Evolutionary conservation across 345 rosid species (phyloP).

Genomic region (Diplotaxis tenuifolia): DNA sequence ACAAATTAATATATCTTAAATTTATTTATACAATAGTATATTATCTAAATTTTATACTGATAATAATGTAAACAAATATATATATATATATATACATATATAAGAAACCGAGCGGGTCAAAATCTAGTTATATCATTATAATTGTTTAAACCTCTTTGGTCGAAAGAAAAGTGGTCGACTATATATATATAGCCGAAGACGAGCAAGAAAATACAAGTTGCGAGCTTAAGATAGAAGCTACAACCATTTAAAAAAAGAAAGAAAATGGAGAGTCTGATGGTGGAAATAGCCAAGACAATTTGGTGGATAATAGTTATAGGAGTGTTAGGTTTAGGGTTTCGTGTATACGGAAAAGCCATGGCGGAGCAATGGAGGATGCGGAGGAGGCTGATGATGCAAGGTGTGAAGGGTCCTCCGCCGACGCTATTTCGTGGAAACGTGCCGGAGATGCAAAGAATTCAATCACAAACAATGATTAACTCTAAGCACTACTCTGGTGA

Average conservation of each 20-base stretch:
- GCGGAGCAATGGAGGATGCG: conserved; percentile 30
- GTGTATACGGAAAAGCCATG: conserved; percentile 25
- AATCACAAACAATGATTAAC: conserved; percentile 22
- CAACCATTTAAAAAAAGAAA: background rate
- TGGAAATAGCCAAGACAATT: conserved; percentile 24
- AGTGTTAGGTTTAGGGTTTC: conserved; percentile 28
- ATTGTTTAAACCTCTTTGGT: background rate
- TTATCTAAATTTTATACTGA: no score
- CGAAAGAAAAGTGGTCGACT: conserved; percentile 15
- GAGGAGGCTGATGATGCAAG: conserved; percentile 55
- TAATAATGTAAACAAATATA: no score
- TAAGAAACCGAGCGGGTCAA: no score
- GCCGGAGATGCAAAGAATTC: conserved; percentile 64
- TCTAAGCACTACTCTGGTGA: conserved; percentile 25
- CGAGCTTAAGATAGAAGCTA: conserved; percentile 22
- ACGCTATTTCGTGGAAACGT: conserved; percentile 59
- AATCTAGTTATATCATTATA: background rate
- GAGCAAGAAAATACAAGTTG: conserved; percentile 3
- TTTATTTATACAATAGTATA: no score
- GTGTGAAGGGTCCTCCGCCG: conserved; percentile 66
- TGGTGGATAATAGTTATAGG: conserved; percentile 28
- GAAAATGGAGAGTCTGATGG: conserved; percentile 25
- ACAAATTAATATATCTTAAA: no score
- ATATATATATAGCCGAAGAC: conserved; percentile 13
- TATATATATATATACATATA: no score